A percentile compares a stretch with the other conserved stretches of the same genome.
Conservation (phyloP, 345 rosid species). For the Excoecaria cochinchinensis region DNA sequence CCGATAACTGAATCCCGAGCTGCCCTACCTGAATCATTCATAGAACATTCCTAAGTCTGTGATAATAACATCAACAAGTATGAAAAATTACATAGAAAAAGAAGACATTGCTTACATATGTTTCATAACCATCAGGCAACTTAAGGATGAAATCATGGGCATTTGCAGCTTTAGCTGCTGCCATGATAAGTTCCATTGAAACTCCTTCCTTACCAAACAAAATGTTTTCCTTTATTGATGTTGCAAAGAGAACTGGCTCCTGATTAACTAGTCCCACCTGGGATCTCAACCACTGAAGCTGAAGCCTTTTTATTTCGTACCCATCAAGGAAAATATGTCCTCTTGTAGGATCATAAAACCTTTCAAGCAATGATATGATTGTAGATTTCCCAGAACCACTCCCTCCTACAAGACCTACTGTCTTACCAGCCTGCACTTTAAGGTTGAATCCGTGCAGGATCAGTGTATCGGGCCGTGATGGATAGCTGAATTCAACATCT, state of each 20-base stretch:
- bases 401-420: conserved; percentile 53
- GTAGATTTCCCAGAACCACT: conserved; percentile 67
- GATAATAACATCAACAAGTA: too few relatives aligned
- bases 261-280: conserved; percentile 57
- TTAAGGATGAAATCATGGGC: conserved; percentile 54
- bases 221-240: conserved; percentile 56
- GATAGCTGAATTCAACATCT: conserved; percentile 51
- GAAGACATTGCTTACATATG: conserved; percentile 25
- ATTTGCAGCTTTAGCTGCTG: conserved; percentile 56
- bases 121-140: conserved; percentile 47
- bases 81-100: too few relatives aligned
- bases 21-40: conserved; percentile 47
- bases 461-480: conserved; percentile 41
- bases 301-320: conserved; percentile 35
- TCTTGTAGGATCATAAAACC: conserved; percentile 47
- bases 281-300: conserved; percentile 53
- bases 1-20: conserved; percentile 48
- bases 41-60: neutral
- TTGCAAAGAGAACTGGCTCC: conserved; percentile 42
- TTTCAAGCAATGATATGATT: conserved; percentile 47
- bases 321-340: conserved; percentile 51
- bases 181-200: conserved; percentile 31
- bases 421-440: conserved; percentile 40
- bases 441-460: conserved; percentile 45
- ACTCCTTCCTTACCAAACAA: conserved; percentile 56